Conservation (phyloP, 768 basidiomycete species). For the Rickenella mellea region DNA sequence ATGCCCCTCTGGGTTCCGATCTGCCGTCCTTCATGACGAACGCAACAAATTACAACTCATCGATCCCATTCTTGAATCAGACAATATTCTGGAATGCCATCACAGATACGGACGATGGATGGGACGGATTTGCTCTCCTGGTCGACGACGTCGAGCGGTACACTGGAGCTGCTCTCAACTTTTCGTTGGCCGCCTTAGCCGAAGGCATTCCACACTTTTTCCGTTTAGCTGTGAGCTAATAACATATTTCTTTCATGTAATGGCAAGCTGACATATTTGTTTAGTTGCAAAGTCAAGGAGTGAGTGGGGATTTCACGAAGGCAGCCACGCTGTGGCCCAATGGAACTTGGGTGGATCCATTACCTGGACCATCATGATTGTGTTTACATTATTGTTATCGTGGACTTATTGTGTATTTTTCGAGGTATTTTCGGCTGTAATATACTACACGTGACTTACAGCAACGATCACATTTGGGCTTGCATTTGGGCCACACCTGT, state of each 20-base stretch:
- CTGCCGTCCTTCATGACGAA: conserved; percentile 69
- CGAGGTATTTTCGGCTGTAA: neutral
- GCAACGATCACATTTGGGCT: neutral
- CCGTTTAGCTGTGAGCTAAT: conserved; percentile 60
- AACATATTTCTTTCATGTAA: neutral
- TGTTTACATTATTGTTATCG: no score
- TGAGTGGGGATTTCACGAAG: conserved; percentile 67
- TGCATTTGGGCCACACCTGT: neutral
- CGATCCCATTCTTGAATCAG: conserved; percentile 44
- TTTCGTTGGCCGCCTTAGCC: conserved; percentile 55
- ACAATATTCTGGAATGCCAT: conserved; percentile 47
- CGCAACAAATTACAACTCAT: conserved; percentile 53
- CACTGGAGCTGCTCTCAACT: conserved; percentile 60
- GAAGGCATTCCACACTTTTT: conserved; percentile 64
- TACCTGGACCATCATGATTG: conserved; percentile 49
- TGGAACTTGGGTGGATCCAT: conserved; percentile 73
- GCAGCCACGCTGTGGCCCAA: conserved; percentile 70
- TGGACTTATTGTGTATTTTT: neutral
- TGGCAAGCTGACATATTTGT: conserved; percentile 3
- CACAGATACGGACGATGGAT: conserved; percentile 30
- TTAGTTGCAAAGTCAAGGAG: conserved; percentile 18
- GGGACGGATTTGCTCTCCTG: conserved; percentile 72
- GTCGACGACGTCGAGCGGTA: conserved; percentile 85
- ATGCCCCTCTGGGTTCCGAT: conserved; percentile 59
- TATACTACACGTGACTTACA: neutral